A percentile compares a stretch with the other conserved stretches of the same genome.
Evolutionary conservation across 805 yeast species (phyloP).

Genomic region (Saturnispora saitoi): DNA sequence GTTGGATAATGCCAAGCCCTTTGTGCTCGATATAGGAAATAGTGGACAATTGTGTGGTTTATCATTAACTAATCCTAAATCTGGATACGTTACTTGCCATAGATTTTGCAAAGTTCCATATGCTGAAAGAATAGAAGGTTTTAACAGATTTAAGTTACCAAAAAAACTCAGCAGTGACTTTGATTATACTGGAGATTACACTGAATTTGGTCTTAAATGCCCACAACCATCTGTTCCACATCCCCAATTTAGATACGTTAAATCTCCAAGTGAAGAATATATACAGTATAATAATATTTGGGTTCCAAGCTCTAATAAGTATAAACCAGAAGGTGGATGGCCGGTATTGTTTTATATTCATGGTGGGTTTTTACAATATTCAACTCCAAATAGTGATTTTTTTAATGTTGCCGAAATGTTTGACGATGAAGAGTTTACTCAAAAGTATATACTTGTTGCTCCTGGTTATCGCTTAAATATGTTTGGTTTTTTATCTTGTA

Average conservation of each 20-base stretch:
- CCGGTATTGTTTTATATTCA: slow-evolving; percentile 35
- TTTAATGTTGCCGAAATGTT: slow-evolving; percentile 21
- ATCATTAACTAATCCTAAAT: slow-evolving; percentile 14
- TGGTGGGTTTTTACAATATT: slow-evolving; percentile 37
- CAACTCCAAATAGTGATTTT: slow-evolving; percentile 21
- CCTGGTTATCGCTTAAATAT: slow-evolving; percentile 35
- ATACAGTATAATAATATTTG: slow-evolving; percentile 32
- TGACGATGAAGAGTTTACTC: slow-evolving; percentile 22
- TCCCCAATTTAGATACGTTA: slow-evolving; percentile 16
- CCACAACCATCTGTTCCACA: slow-evolving; percentile 32
- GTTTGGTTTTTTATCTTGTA: slow-evolving; percentile 30
- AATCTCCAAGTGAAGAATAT: slow-evolving; percentile 28
- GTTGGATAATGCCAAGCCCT: slow-evolving; percentile 16
- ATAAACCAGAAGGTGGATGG: slow-evolving; percentile 33
- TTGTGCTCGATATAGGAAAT: slow-evolving; percentile 14
- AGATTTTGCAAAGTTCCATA: slow-evolving; percentile 29
- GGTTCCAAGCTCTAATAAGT: slow-evolving; percentile 28
- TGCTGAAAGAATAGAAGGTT: slow-evolving; percentile 28
- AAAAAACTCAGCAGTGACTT: slow-evolving; percentile 26
- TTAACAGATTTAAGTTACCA: slow-evolving; percentile 27
- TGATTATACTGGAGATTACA: slow-evolving; percentile 34
- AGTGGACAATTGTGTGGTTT: slow-evolving; percentile 26
- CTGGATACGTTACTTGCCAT: slow-evolving; percentile 17
- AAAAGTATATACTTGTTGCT: slow-evolving; percentile 32
- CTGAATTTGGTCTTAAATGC: slow-evolving; percentile 27